A percentile compares a stretch with the other conserved stretches of the same genome.
phyloP scores from a whole-genome alignment of 768 basidiomycete genomes.

The Postia placenta region DNA sequence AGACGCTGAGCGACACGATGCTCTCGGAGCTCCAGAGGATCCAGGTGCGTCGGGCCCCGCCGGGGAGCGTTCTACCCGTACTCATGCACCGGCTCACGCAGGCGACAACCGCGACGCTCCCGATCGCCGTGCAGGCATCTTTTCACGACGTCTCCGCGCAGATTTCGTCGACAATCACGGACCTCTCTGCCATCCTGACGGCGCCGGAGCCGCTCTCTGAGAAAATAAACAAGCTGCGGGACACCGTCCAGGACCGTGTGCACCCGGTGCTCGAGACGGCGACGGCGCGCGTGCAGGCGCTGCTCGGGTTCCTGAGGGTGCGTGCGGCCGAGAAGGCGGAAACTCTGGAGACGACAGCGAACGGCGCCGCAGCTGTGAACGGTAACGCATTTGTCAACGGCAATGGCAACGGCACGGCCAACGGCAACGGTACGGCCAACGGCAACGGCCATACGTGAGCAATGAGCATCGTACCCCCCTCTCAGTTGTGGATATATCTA shows the following conservation, averaged over 20 bases:
- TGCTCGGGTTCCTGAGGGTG: conserved; percentile 17
- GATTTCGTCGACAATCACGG: conserved; percentile 43
- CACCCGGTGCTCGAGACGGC: conserved; percentile 51
- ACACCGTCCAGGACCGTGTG: conserved; percentile 56
- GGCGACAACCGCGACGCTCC: conserved; percentile 46
- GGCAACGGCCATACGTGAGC: conserved; percentile 1
- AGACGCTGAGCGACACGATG: conserved; percentile 60
- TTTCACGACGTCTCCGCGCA: conserved; percentile 55
- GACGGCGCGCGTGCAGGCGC: conserved; percentile 24
- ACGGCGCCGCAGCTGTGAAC: neutral
- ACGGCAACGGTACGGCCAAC: neutral
- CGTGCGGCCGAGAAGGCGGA: neutral
- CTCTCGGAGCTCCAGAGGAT: conserved; percentile 60
- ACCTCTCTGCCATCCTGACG: conserved; percentile 48
- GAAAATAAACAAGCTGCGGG: conserved; percentile 49
- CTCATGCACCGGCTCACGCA: too few species aligned
- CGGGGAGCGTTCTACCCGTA: too few species aligned
- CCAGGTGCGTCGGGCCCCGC: too few species aligned
- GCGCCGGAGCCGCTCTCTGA: conserved; percentile 56
- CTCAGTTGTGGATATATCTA: neutral
- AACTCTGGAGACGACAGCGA: neutral
- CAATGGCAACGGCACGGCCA: neutral
- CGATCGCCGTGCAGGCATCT: conserved; percentile 49
- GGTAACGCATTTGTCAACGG: neutral
- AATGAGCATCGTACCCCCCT: neutral